A percentile compares a stretch with the other conserved stretches of the same genome.
Evolutionary conservation across 2,329 filamentous ascomycete genomes (phyloP).

Genomic region (Ceratocystis eucalypticola): DNA sequence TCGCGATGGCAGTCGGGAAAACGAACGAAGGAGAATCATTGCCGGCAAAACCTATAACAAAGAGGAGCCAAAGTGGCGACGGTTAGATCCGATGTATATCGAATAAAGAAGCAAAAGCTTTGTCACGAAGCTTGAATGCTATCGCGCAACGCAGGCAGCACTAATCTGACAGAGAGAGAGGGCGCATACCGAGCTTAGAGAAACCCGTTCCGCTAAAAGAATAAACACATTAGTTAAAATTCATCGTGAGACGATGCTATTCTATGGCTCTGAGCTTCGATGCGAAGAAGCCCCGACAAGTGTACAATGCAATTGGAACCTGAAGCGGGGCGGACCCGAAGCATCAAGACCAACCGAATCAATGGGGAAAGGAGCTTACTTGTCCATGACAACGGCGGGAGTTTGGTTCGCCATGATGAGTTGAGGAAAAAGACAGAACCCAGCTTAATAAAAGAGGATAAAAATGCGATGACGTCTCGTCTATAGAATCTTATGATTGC

Average conservation of each 20-base stretch:
- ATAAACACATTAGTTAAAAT: slow-evolving; percentile 27
- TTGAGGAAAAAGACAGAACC: slow-evolving; percentile 14
- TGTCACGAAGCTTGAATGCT: not conserved
- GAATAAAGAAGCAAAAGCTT: slow-evolving; percentile 16
- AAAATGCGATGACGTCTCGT: not conserved
- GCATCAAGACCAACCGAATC: not conserved
- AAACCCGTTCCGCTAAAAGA: slow-evolving; percentile 84
- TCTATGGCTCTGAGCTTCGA: not conserved
- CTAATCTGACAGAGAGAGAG: slow-evolving; percentile 1
- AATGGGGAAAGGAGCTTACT: slow-evolving; percentile 50
- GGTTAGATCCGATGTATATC: slow-evolving; percentile 14
- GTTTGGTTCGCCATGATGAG: slow-evolving; percentile 83
- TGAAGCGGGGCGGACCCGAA: slow-evolving; percentile 13
- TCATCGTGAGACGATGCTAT: not conserved
- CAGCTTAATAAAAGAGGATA: not conserved
- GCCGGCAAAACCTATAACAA: slow-evolving; percentile 71
- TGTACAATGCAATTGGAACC: slow-evolving; percentile 7
- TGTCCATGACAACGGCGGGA: slow-evolving; percentile 99
- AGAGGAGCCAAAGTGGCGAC: slow-evolving; percentile 13
- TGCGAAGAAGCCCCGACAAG: not conserved
- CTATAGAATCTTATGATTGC: not conserved
- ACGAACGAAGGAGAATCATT: slow-evolving; percentile 99
- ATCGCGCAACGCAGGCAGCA: not conserved
- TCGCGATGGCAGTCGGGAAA: slow-evolving; percentile 96
- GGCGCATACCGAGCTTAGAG: slow-evolving; percentile 79